Base-by-base conservation (phyloP, 176 grass and related monocot species). In the Neostapfia colusana region DNA sequence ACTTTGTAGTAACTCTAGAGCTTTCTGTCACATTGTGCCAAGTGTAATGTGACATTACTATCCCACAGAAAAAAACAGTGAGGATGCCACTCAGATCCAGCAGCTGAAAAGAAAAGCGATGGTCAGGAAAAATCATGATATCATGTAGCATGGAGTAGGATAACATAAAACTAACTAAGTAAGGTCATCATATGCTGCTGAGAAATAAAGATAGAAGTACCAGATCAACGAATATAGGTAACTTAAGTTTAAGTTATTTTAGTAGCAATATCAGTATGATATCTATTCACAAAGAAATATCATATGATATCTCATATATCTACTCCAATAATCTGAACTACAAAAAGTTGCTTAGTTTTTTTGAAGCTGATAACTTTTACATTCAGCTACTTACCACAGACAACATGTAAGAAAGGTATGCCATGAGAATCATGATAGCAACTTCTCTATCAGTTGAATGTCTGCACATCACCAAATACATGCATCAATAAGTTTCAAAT, bases 21-120 rank as follows among this genome's bases (percentile, higher is more conserved):
- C 85, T 91, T 82, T 97, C 88, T 67, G 94, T 97, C 75, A 97
- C 94, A 88, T 97, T 97, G 87, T 97, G 94, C 94, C 94, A 97
- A 58, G 94, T 97, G 79, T 97, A 97, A 78, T 97, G 94, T 61
- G 94, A 97, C 94, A 93, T 97, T 74, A 97, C 86, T 87, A 97
- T 97, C 83, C 94, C 94, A 85, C 90, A 93, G 81, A 97, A 97
- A 75, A 97, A 97, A 16, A 97, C 94, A 0, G 91, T 97, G 44
- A 97, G 88, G 85, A 97, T 97, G 46, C 94, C 94, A 88, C 94
- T 97, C 57, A 93, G 84, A 85, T 97, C 88, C 84, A 93, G 55
- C 67, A 97, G 78, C 94, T 97, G 88, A 78, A 89, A 79, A 84
- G 24, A n/a, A 53, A 81, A 54, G 64, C n/a, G 60, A 84, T 28